Percentiles rank a stretch among this genome's conserved stretches.
These are phyloP conservation scores for Backusella westeae DNA, from an alignment of 192 early-diverging fungal genomes.

Conservation along the genomic window DNA sequence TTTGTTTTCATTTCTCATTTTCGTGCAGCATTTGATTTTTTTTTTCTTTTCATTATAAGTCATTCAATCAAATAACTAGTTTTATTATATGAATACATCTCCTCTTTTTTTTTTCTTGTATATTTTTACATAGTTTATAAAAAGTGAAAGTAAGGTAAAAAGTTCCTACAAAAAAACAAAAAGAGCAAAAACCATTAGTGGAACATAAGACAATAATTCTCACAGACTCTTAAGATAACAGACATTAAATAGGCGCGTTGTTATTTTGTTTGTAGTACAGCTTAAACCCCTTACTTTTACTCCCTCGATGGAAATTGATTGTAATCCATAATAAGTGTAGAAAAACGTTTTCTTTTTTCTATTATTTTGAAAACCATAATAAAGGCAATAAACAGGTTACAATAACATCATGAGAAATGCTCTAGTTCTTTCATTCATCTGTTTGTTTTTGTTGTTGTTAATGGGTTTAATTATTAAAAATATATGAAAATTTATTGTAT, in stretches of 20 bases:
- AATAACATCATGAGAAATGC: background rate
- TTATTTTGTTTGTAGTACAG: background rate
- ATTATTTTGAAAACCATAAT: background rate
- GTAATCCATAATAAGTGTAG: background rate
- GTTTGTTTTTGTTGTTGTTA: background rate
- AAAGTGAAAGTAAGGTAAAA: background rate
- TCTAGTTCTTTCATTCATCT: background rate
- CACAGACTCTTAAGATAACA: background rate
- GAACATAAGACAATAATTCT: background rate
- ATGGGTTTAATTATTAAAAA: background rate
- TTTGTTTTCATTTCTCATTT: background rate
- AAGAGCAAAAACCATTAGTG: background rate
- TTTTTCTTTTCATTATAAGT: background rate
- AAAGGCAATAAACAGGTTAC: background rate
- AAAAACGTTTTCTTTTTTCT: background rate
- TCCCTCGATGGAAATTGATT: background rate
- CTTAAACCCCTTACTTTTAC: background rate
- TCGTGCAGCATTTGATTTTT: background rate
- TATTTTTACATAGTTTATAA: background rate
- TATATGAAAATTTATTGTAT: background rate
- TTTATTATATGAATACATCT: background rate
- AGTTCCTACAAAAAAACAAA: background rate
- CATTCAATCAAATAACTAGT: background rate
- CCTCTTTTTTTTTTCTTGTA: background rate
- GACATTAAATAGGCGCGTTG: conserved; percentile 1